Evolutionary conservation across 768 basidiomycete species (phyloP).

Genomic region (Hericium coralloides): DNA sequence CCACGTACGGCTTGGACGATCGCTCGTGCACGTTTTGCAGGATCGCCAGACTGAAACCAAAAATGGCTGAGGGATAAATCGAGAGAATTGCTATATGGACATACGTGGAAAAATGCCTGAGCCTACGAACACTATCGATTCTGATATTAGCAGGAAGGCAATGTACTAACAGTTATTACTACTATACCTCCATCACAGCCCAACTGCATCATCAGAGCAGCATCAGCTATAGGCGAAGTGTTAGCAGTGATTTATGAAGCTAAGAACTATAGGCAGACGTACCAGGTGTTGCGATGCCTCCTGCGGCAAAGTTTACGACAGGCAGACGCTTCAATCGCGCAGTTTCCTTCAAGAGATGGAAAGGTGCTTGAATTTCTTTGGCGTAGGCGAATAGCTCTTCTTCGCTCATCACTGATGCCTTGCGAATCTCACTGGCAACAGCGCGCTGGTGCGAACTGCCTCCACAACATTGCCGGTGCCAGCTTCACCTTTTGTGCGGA

Average conservation of each 20-base stretch:
- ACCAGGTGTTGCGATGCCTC: slow-evolving; percentile 90
- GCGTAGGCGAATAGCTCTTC: slow-evolving; percentile 93
- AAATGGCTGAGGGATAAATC: background rate
- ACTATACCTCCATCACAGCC: slow-evolving; percentile 88
- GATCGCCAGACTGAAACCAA: slow-evolving; percentile 68
- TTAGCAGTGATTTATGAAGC: slow-evolving; percentile 2
- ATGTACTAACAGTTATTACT: background rate
- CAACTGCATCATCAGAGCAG: slow-evolving; percentile 98
- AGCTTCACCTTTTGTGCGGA: slow-evolving; percentile 94
- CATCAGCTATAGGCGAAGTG: slow-evolving; percentile 54
- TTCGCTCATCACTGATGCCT: slow-evolving; percentile 82
- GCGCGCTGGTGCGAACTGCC: slow-evolving; percentile 90
- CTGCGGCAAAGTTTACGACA: slow-evolving; percentile 95
- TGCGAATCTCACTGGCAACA: slow-evolving; percentile 77
- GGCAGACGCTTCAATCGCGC: slow-evolving; percentile 90
- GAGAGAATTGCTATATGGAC: slow-evolving; percentile 19
- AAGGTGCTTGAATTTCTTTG: slow-evolving; percentile 88
- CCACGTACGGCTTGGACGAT: slow-evolving; percentile 85
- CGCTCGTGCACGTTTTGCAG: slow-evolving; percentile 87
- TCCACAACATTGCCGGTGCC: slow-evolving; percentile 88
- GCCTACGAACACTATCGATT: slow-evolving; percentile 79
- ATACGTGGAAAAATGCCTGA: slow-evolving; percentile 94
- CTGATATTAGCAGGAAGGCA: slow-evolving; percentile 1
- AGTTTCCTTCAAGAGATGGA: slow-evolving; percentile 92
- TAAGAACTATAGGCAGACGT: slow-evolving; percentile 10